Conservation (phyloP, 495 filamentous ascomycete genomes). For the Aspergillus asperescens region DNA sequence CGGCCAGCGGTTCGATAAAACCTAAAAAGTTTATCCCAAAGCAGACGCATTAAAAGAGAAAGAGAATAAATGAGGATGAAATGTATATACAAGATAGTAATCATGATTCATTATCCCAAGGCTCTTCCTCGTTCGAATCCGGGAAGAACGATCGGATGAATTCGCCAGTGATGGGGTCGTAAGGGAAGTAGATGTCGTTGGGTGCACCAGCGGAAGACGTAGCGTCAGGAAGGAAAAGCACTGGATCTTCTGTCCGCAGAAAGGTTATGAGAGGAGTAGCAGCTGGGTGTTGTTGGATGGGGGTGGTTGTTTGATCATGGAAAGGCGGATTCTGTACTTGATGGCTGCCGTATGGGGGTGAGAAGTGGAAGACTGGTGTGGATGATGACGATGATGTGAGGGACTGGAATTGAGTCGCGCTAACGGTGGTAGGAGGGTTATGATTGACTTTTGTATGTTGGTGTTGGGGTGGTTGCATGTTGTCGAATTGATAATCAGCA, state of each 20-base stretch:
- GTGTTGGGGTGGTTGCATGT: neutral
- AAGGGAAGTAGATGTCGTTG: constrained; percentile 38
- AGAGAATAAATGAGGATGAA: neutral
- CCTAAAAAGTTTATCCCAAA: too few relatives aligned
- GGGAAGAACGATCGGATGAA: constrained; percentile 47
- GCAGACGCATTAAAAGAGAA: too few relatives aligned
- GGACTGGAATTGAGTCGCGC: neutral
- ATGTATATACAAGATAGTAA: neutral
- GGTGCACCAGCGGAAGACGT: constrained; percentile 3
- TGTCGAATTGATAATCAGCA: constrained; percentile 18
- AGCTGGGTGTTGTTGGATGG: neutral
- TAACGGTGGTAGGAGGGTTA: neutral
- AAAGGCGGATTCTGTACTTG: neutral
- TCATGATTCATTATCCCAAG: constrained; percentile 7
- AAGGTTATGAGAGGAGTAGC: neutral
- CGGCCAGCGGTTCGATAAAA: too few relatives aligned
- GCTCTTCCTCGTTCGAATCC: constrained; percentile 22
- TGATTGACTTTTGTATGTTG: neutral
- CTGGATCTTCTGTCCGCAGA: neutral
- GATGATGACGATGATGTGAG: neutral
- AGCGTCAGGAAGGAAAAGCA: constrained; percentile 1
- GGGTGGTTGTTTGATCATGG: neutral
- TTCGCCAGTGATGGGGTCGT: constrained; percentile 42
- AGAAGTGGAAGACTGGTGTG: neutral
- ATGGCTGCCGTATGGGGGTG: constrained; percentile 1